These are phyloP conservation scores for Hsuehochloa calcarea DNA, from an alignment of 176 grass and related monocot genomes.

Conservation along the genomic window DNA sequence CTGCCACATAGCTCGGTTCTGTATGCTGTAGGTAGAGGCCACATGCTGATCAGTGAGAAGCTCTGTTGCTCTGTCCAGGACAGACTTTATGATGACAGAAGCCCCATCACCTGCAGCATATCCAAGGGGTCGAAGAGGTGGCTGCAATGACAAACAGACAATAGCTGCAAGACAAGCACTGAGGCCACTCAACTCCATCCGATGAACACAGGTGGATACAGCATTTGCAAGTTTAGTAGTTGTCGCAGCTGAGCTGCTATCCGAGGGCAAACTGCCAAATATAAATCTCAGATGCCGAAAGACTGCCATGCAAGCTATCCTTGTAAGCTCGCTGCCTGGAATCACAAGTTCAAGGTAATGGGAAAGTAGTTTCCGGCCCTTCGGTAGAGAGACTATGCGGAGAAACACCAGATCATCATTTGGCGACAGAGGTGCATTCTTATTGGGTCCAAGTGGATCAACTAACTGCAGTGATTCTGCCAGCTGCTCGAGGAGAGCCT, in stretches of 20 bases:
- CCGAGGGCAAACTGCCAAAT: slow-evolving; percentile 58
- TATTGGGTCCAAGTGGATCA: slow-evolving; percentile 61
- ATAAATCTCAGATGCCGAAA: slow-evolving; percentile 70
- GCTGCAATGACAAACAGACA: slow-evolving; percentile 74
- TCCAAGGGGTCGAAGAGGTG: slow-evolving; percentile 72
- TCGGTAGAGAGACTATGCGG: slow-evolving; percentile 69
- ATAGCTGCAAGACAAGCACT: slow-evolving; percentile 87
- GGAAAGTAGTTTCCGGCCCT: slow-evolving; percentile 72
- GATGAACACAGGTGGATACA: slow-evolving; percentile 42
- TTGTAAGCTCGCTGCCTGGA: slow-evolving; percentile 47
- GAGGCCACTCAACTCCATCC: slow-evolving; percentile 67
- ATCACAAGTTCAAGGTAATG: slow-evolving; percentile 56
- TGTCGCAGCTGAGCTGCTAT: slow-evolving; percentile 43
- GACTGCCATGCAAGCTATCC: slow-evolving; percentile 75
- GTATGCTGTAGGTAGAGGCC: slow-evolving; percentile 44
- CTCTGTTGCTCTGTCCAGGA: slow-evolving; percentile 63
- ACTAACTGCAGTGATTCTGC: slow-evolving; percentile 72
- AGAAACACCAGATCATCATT: slow-evolving; percentile 79
- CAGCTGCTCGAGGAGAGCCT: slow-evolving; percentile 62
- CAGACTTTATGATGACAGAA: slow-evolving; percentile 64
- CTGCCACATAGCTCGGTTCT: slow-evolving; percentile 64
- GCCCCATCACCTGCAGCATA: slow-evolving; percentile 64
- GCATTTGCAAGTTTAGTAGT: slow-evolving; percentile 47
- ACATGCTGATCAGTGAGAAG: slow-evolving; percentile 52
- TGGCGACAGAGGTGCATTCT: slow-evolving; percentile 40